phyloP scores from a whole-genome alignment of 169 alveolate species.

The Cryptosporidium sp. region DNA sequence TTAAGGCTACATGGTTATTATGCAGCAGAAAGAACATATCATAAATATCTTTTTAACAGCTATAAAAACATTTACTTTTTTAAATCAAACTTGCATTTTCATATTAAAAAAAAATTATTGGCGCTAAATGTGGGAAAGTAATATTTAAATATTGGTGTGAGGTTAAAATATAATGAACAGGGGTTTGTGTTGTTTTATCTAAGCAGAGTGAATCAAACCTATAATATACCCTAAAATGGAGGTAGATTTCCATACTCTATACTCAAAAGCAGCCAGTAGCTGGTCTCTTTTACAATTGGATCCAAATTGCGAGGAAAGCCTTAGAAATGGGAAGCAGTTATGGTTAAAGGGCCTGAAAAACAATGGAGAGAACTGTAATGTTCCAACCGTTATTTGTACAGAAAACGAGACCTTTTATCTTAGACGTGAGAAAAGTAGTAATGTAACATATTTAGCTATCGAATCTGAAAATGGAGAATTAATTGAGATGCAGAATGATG shows the following conservation, averaged over 20 bases:
- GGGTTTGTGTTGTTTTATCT: background rate
- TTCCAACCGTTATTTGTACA: slow-evolving; percentile 48
- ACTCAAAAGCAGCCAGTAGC: slow-evolving; percentile 29
- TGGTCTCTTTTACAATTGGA: slow-evolving; percentile 58
- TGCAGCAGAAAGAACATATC: background rate
- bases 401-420: slow-evolving; percentile 35
- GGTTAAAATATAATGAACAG: background rate
- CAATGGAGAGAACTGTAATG: background rate
- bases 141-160: background rate
- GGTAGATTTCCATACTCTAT: slow-evolving; percentile 38
- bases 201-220: background rate
- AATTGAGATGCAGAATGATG: background rate
- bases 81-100: background rate
- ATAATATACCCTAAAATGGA: slow-evolving; percentile 5
- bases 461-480: background rate
- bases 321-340: background rate
- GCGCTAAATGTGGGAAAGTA: slow-evolving; percentile 24
- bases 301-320: slow-evolving; percentile 12
- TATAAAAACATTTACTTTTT: background rate
- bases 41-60: background rate
- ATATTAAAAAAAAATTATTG: background rate
- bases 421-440: slow-evolving; percentile 54
- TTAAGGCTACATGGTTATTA: no score
- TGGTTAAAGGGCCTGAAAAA: slow-evolving; percentile 39
- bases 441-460: slow-evolving; percentile 20